Base-by-base conservation (phyloP, 1,284 basidiomycete species). In the Leccinum solheimii region DNA sequence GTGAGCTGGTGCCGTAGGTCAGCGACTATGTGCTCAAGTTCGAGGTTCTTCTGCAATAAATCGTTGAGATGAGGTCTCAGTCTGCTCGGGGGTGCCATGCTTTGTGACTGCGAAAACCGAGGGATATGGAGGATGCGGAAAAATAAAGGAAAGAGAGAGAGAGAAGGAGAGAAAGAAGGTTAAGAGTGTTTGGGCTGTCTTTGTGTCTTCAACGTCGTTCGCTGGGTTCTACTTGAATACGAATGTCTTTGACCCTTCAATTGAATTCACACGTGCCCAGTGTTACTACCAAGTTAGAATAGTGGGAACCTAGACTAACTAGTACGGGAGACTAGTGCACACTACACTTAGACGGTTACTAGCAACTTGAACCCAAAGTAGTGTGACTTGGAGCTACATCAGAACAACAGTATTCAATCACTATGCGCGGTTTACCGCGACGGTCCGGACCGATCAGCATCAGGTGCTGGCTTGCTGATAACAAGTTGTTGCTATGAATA, bases 1-100 rank as follows among this genome's bases (percentile, higher is more conserved):
- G 69, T 71, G 57, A 74, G 70, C 56, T 71, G 72, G 45, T 71
- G 70, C 5, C 72, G 69, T 23, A 71, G 40, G 57, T 74, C 69
- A 16, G 69, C 69, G 21, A 71, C 72, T 4, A 70, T 56, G 21
- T 71, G 69, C 59, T 71, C 69, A 48, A 71, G 69, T 43, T 71
- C 69, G 60, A 68, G 70, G 55, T 71, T 71, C 64, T 71, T 71
- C 34, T 71, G 69, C 23, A 71, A 57, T 26, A 71, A 69, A 34
- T 71, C 67, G 56, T 71, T 62, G 56, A 71, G 69, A 43, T 74
- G 69, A 36, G 69, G 70, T 61, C 72, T 60, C 30, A 71, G 55
- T 56, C 61, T 64, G 2, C 62, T 71, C 2, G 72, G 72, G 1
- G 69, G 69, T 52, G 70, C 67, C 69, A 71, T 71, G 62, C 21